These are phyloP conservation scores for Opeltia flavorubescens DNA, from an alignment of 495 filamentous ascomycete genomes.

Conservation along the genomic window DNA sequence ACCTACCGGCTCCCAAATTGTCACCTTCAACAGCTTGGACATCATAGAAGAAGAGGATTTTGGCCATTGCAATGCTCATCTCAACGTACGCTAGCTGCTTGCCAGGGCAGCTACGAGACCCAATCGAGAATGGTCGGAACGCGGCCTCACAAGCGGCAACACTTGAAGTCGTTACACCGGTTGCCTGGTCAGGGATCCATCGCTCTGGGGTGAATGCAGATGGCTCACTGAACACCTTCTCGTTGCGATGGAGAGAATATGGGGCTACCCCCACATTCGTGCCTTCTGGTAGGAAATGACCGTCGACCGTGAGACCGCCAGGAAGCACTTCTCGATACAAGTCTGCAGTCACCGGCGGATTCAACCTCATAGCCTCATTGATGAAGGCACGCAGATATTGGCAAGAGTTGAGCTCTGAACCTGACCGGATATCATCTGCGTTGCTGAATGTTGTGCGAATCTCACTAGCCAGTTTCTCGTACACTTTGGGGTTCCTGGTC, in stretches of 20 bases:
- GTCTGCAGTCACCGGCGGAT: conserved; percentile 46
- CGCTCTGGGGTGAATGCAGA: conserved; percentile 40
- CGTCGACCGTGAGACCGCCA: conserved; percentile 45
- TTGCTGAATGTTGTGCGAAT: conserved; percentile 33
- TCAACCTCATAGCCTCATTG: conserved; percentile 59
- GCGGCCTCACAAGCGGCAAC: conserved; percentile 23
- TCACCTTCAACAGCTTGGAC: conserved; percentile 8
- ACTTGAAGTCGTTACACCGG: neutral
- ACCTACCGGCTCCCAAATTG: conserved; percentile 23
- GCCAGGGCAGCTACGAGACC: conserved; percentile 43
- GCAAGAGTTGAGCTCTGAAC: conserved; percentile 28
- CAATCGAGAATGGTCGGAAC: conserved; percentile 44
- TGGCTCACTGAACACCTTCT: conserved; percentile 35
- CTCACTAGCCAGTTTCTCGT: conserved; percentile 24
- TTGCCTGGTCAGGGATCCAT: conserved; percentile 27
- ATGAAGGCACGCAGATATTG: conserved; percentile 44
- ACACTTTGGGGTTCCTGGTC: conserved; percentile 35
- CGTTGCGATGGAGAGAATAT: conserved; percentile 44
- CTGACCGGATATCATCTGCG: conserved; percentile 37
- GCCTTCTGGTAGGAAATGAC: conserved; percentile 37
- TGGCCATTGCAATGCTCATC: conserved; percentile 33
- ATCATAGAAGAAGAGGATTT: conserved; percentile 35
- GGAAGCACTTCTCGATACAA: conserved; percentile 47
- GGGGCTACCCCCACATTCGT: conserved; percentile 37
- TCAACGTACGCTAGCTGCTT: conserved; percentile 39